These are phyloP conservation scores for Monosporascus cannonballus DNA, from an alignment of 2,329 filamentous ascomycete genomes.

Conservation along the genomic window DNA sequence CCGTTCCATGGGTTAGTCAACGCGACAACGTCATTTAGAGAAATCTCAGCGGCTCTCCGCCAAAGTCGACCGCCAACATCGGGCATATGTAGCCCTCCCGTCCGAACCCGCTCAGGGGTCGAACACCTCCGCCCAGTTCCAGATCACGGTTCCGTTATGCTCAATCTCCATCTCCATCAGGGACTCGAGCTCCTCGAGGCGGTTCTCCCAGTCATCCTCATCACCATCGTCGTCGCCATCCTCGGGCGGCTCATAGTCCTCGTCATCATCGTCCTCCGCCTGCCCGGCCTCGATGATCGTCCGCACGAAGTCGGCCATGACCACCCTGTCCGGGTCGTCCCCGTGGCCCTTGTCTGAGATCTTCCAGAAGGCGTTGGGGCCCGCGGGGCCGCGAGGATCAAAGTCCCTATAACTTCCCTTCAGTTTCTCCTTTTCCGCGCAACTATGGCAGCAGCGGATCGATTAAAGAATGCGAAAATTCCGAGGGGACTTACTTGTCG, in stretches of 20 bases:
- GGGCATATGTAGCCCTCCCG: too few species aligned
- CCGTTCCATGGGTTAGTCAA: too few species aligned
- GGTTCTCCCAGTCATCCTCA: slow-evolving; percentile 17
- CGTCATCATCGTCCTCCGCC: slow-evolving; percentile 22
- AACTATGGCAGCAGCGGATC: too few species aligned
- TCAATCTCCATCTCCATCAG: neutral
- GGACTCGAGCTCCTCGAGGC: neutral
- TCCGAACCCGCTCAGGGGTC: neutral
- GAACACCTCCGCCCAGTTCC: neutral
- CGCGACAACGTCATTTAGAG: too few species aligned
- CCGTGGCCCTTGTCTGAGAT: slow-evolving; percentile 42
- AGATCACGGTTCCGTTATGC: neutral
- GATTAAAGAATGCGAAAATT: neutral
- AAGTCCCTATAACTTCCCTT: slow-evolving; percentile 43
- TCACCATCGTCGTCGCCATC: slow-evolving; percentile 17
- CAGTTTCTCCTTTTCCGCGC: neutral
- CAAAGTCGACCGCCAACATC: too few species aligned
- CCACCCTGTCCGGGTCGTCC: slow-evolving; percentile 25
- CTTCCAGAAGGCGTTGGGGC: slow-evolving; percentile 77
- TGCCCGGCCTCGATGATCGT: slow-evolving; percentile 10
- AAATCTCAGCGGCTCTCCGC: too few species aligned
- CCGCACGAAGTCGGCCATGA: slow-evolving; percentile 20
- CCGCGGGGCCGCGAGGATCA: slow-evolving; percentile 62
- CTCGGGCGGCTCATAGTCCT: slow-evolving; percentile 17
- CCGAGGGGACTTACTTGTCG: slow-evolving; percentile 49